Evolutionary conservation across 192 early-diverging fungal genomes (phyloP).

Genomic region (Pilobolus umbonatus): DNA sequence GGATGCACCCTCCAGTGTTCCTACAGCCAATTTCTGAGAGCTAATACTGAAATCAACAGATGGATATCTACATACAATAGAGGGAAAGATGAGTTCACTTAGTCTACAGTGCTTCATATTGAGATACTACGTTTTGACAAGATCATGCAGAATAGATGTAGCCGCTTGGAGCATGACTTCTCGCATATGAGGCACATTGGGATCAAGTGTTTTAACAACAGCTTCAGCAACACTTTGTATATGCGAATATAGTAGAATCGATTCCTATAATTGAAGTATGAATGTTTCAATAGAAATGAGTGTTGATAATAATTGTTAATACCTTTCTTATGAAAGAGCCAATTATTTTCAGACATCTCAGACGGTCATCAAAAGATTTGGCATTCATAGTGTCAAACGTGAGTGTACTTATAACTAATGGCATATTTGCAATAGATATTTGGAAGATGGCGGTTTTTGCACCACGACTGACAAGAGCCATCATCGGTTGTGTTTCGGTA

Average conservation of each 20-base stretch:
- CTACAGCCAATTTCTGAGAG: slow-evolving; percentile 73
- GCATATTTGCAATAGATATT: slow-evolving; percentile 60
- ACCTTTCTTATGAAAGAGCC: slow-evolving; percentile 74
- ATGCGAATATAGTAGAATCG: slow-evolving; percentile 56
- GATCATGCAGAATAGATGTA: slow-evolving; percentile 51
- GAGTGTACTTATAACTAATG: slow-evolving; percentile 67
- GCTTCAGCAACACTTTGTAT: slow-evolving; percentile 64
- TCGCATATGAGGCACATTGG: slow-evolving; percentile 65
- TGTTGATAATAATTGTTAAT: neutral
- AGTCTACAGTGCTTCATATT: neutral
- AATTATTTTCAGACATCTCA: slow-evolving; percentile 59
- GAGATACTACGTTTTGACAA: slow-evolving; percentile 58
- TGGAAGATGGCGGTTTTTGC: slow-evolving; percentile 69
- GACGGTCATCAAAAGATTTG: slow-evolving; percentile 52
- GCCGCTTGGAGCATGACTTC: slow-evolving; percentile 60
- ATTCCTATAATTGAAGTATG: slow-evolving; percentile 45
- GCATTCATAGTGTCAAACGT: slow-evolving; percentile 71
- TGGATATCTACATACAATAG: slow-evolving; percentile 52
- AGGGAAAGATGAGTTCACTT: neutral
- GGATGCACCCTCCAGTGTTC: slow-evolving; percentile 66
- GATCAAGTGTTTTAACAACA: slow-evolving; percentile 80
- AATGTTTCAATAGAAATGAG: neutral
- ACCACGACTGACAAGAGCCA: slow-evolving; percentile 41
- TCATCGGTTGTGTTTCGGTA: slow-evolving; percentile 32
- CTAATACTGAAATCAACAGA: slow-evolving; percentile 68